Evolutionary conservation across 1,284 basidiomycete species (phyloP).

Genomic region (Ganoderma leucocontextum): DNA sequence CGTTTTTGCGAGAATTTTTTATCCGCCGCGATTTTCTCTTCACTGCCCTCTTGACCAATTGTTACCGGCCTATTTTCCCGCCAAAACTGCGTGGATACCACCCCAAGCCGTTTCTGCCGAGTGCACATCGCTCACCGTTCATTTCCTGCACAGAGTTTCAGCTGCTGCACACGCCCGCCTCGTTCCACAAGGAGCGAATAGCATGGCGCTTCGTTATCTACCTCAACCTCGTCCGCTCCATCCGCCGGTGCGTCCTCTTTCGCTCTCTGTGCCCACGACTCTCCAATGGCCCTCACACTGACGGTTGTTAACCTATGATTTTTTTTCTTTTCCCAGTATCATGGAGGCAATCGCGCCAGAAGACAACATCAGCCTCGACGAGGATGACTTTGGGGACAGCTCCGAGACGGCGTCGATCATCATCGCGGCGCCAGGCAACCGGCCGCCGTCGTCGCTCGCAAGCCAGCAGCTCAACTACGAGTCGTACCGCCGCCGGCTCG

Average conservation of each 20-base stretch:
- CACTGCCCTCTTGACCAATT: slow-evolving; percentile 10
- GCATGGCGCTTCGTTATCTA: slow-evolving; percentile 88
- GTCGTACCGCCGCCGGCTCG: slow-evolving; percentile 63
- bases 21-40: background rate
- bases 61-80: background rate
- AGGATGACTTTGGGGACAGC: slow-evolving; percentile 60
- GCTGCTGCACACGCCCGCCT: slow-evolving; percentile 73
- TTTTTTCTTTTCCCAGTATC: slow-evolving; percentile 54
- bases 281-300: background rate
- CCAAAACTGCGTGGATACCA: slow-evolving; percentile 21
- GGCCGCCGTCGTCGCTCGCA: slow-evolving; percentile 54
- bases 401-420: slow-evolving; percentile 58
- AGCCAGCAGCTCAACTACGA: slow-evolving; percentile 67
- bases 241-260: slow-evolving; percentile 62
- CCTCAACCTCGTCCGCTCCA: slow-evolving; percentile 81
- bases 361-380: slow-evolving; percentile 52
- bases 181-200: slow-evolving; percentile 78
- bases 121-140: slow-evolving; percentile 16
- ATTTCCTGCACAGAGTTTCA: slow-evolving; percentile 72
- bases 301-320: background rate
- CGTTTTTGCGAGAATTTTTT: background rate
- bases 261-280: background rate
- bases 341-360: slow-evolving; percentile 79
- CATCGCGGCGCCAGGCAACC: slow-evolving; percentile 52
- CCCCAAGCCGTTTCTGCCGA: slow-evolving; percentile 9